A percentile compares a stretch with the other conserved stretches of the same genome.
Evolutionary conservation across 2,329 filamentous ascomycete genomes (phyloP).

Genomic region (Passalora sequoiae): DNA sequence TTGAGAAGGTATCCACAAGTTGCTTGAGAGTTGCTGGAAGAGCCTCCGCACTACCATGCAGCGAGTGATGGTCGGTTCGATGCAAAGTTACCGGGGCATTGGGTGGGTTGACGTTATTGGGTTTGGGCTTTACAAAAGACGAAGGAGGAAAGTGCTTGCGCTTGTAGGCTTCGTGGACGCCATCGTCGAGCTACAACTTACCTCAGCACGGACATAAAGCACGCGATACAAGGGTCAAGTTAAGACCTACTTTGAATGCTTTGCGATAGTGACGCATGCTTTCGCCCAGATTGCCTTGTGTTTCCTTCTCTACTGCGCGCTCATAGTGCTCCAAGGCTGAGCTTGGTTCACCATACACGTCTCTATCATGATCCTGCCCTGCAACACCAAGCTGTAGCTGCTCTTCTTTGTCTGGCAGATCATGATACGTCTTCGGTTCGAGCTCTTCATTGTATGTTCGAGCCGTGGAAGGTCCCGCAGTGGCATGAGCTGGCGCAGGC

Average conservation of each 20-base stretch:
- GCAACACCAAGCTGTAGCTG: constrained; percentile 37
- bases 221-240: constrained; percentile 1
- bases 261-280: constrained; percentile 83
- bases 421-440: constrained; percentile 40
- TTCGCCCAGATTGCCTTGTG: constrained; percentile 77
- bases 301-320: constrained; percentile 81
- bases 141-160: constrained; percentile 81
- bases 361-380: constrained; percentile 38
- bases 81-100: constrained; percentile 51
- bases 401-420: constrained; percentile 44
- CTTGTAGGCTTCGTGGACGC: constrained; percentile 80
- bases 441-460: constrained; percentile 38
- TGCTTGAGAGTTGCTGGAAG: constrained; percentile 55
- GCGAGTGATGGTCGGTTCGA: constrained; percentile 53
- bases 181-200: constrained; percentile 64
- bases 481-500: constrained; percentile 8
- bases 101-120: constrained; percentile 29
- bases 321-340: constrained; percentile 92
- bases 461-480: constrained; percentile 19
- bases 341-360: constrained; percentile 49
- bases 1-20: constrained; percentile 70
- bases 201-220: constrained; percentile 25
- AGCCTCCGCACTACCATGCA: constrained; percentile 32
- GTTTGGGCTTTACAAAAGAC: constrained; percentile 47
- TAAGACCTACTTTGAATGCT: constrained; percentile 67